Evolutionary conservation across 306 rosid species (phyloP).

Genomic region (Acacia crassicarpa): DNA sequence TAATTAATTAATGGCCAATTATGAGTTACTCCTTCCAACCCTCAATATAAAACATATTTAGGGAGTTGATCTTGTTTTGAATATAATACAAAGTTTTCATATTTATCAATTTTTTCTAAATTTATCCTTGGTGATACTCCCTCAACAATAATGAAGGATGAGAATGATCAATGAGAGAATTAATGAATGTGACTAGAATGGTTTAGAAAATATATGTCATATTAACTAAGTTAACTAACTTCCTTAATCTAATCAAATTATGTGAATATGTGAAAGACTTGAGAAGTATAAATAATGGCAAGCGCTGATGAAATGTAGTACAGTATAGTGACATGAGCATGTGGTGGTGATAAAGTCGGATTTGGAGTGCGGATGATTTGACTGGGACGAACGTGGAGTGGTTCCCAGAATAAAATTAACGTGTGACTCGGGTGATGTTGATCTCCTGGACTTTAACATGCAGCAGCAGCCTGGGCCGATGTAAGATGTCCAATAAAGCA

Average conservation of each 20-base stretch:
- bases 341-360: conserved; percentile 18
- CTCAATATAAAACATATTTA: no score
- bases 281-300: neutral
- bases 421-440: conserved; percentile 34
- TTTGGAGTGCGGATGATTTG: neutral
- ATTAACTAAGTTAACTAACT: no score
- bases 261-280: no score
- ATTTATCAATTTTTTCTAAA: no score
- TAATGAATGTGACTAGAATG: no score
- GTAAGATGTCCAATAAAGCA: conserved; percentile 36
- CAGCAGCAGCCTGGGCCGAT: conserved; percentile 8
- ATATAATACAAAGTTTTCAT: no score
- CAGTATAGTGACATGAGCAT: conserved; percentile 24
- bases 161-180: no score
- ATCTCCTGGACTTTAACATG: conserved; percentile 33
- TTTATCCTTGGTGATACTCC: rapidly evolving
- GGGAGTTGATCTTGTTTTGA: no score
- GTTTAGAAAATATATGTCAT: no score
- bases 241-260: no score
- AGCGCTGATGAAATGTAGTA: neutral
- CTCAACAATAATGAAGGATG: no score
- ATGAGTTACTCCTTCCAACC: neutral
- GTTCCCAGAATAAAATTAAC: conserved; percentile 31
- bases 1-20: conserved; percentile 18
- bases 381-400: conserved; percentile 39